Conservation (phyloP, 306 rosid genomes). For the Pyrus bretschneideri region DNA sequence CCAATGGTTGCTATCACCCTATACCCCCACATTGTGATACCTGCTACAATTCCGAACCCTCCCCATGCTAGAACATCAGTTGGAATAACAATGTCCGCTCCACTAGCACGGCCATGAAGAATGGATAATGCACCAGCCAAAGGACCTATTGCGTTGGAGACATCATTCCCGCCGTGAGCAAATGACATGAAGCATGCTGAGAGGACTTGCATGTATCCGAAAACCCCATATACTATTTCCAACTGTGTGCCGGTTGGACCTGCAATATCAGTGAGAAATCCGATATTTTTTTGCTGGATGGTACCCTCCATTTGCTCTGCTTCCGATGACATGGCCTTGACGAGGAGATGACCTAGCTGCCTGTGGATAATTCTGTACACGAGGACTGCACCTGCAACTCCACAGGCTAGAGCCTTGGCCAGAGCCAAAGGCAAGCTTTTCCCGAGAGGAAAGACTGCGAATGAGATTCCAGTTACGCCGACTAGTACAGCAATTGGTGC, state of each 20-base stretch:
- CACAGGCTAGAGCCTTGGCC: constrained; percentile 63
- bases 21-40: constrained; percentile 91
- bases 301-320: constrained; percentile 36
- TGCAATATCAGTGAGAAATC: constrained; percentile 73
- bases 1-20: constrained; percentile 95
- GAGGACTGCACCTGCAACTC: constrained; percentile 63
- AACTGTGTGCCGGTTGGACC: constrained; percentile 88
- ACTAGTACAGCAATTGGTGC: constrained; percentile 84
- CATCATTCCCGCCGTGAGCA: constrained; percentile 98
- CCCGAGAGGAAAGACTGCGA: constrained; percentile 71
- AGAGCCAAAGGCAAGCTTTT: constrained; percentile 44
- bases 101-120: constrained; percentile 58
- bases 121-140: constrained; percentile 86
- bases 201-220: constrained; percentile 92
- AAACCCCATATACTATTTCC: constrained; percentile 89
- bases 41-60: constrained; percentile 96
- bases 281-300: constrained; percentile 35
- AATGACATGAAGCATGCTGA: constrained; percentile 99
- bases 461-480: constrained; percentile 72
- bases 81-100: constrained; percentile 71
- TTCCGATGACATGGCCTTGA: constrained; percentile 30
- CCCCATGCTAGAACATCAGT: constrained; percentile 98
- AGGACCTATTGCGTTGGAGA: constrained; percentile 93
- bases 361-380: constrained; percentile 58
- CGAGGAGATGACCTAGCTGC: constrained; percentile 89